Percentiles rank a stretch among this genome's conserved stretches.
phyloP scores from a whole-genome alignment of 768 basidiomycete species.

The Gyrodon lividus region DNA sequence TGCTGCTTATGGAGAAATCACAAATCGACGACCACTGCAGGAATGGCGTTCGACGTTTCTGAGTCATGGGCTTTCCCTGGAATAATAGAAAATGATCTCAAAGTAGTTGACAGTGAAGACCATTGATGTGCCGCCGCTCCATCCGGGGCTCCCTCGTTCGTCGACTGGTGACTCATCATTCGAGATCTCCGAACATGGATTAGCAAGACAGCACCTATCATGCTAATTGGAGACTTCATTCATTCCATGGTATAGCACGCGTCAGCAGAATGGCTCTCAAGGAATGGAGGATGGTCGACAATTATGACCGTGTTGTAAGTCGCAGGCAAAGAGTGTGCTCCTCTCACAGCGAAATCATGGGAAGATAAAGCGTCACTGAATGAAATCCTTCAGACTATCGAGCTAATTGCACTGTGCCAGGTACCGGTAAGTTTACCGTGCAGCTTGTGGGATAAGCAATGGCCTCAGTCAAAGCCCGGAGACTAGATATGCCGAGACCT shows the following conservation, averaged over 20 bases:
- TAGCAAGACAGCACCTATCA: slow-evolving; percentile 14
- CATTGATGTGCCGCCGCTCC: slow-evolving; percentile 18
- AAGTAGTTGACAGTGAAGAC: slow-evolving; percentile 17
- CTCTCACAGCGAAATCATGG: neutral
- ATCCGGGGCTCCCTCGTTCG: slow-evolving; percentile 22
- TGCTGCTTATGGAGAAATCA: neutral
- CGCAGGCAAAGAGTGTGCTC: slow-evolving; percentile 1
- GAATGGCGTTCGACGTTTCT: slow-evolving; percentile 17
- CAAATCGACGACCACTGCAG: slow-evolving; percentile 6
- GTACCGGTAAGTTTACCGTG: slow-evolving; percentile 11
- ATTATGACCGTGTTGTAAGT: slow-evolving; percentile 31
- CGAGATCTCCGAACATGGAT: slow-evolving; percentile 38
- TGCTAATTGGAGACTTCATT: slow-evolving; percentile 21
- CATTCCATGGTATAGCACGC: slow-evolving; percentile 15
- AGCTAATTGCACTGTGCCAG: slow-evolving; percentile 7
- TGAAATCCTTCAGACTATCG: neutral
- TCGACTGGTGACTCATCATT: slow-evolving; percentile 40
- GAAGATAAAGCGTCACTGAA: neutral
- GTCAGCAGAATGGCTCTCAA: slow-evolving; percentile 38
- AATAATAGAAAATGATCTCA: slow-evolving; percentile 19
- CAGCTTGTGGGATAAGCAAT: slow-evolving; percentile 22
- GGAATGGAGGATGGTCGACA: slow-evolving; percentile 39
- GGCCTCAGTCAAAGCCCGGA: slow-evolving; percentile 19
- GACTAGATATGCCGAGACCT: slow-evolving; percentile 16
- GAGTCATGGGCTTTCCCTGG: slow-evolving; percentile 21